Percentiles rank a stretch among this genome's conserved stretches.
These are phyloP conservation scores for Pythium rhizo-oryzae DNA, from an alignment of 352 stramenopile genomes.

Conservation along the genomic window DNA sequence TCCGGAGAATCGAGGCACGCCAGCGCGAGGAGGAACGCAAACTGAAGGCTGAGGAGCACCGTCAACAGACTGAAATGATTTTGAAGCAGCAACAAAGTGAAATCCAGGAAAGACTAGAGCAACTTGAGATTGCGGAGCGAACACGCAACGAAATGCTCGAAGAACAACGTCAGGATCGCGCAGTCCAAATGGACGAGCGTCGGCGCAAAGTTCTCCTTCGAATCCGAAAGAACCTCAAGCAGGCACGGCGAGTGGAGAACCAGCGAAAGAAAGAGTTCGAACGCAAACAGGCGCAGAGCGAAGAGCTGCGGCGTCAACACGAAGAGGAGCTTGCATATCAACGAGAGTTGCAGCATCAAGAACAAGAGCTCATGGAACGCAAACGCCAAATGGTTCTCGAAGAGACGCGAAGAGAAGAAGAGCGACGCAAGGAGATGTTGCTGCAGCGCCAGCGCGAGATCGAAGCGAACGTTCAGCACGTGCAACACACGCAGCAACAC, in stretches of 20 bases:
- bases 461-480: slow-evolving; percentile 66
- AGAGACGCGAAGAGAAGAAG: slow-evolving; percentile 71
- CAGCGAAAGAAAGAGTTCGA: slow-evolving; percentile 69
- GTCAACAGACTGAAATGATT: slow-evolving; percentile 52
- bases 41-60: slow-evolving; percentile 74
- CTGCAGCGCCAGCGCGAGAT: slow-evolving; percentile 67
- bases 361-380: slow-evolving; percentile 71
- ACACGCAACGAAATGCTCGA: slow-evolving; percentile 76
- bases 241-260: slow-evolving; percentile 60
- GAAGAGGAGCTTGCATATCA: slow-evolving; percentile 63
- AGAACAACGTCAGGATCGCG: slow-evolving; percentile 62
- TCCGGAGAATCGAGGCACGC: slow-evolving; percentile 64
- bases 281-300: slow-evolving; percentile 61
- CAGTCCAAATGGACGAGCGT: slow-evolving; percentile 67
- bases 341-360: slow-evolving; percentile 55
- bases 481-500: slow-evolving; percentile 70
- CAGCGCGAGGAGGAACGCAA: slow-evolving; percentile 77
- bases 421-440: slow-evolving; percentile 70
- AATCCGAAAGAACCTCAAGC: slow-evolving; percentile 72
- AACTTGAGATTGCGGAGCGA: slow-evolving; percentile 68
- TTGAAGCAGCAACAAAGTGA: slow-evolving; percentile 68
- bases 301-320: slow-evolving; percentile 54
- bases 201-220: slow-evolving; percentile 57
- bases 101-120: slow-evolving; percentile 56
- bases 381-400: slow-evolving; percentile 75